Evolutionary conservation across 164 flowering plant genomes (phyloP), one percentile per base, ranked within the genome.

Genomic region (Nymphaea thermarum): DNA sequence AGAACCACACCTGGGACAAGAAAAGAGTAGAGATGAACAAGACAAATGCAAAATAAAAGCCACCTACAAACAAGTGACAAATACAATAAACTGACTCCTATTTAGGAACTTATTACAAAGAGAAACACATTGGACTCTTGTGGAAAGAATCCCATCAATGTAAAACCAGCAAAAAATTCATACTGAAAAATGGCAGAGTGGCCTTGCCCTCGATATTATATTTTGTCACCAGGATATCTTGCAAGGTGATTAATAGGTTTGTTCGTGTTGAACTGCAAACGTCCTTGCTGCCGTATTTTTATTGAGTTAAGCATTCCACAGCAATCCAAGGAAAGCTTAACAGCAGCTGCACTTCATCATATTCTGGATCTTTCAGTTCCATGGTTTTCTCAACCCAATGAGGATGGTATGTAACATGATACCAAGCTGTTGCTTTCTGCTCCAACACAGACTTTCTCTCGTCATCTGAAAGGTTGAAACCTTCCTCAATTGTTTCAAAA

Each of bases 281-380:
- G 51, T 18, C 76, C 79, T 41, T 67, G 78, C 43, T 47, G 45
- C 71, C 76, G 84, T 42, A 90, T 79, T 74, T 95, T 95, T 67
- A 92, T 82, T 43, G 76, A 18, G 90, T 95, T 72, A 95, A 86
- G 71, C 89, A 90, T 65, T 92, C 99, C 51, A 80, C 87, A 0
- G 96, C 82, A 71, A 95, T 84, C 99, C 99, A 95, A 3, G 96
- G 80, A 79, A 95, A 95, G 71, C 99, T 92, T 60, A 95, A 74
- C 80, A 82, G 75, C 55, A 72, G 43, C 69, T 76, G 66, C 74
- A 90, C 0, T 76, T 74, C 4, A n/a, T n/a, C n/a, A 61, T 61
- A 2, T 6, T 36, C 64, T 61, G 25, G 2, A 17, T 61, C 16
- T 61, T 4, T 87, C 77, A 84, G 17, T 44, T 82, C 82, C 71